These are phyloP conservation scores for Strobilomyces confusus DNA, from an alignment of 768 basidiomycete species.

Conservation along the genomic window DNA sequence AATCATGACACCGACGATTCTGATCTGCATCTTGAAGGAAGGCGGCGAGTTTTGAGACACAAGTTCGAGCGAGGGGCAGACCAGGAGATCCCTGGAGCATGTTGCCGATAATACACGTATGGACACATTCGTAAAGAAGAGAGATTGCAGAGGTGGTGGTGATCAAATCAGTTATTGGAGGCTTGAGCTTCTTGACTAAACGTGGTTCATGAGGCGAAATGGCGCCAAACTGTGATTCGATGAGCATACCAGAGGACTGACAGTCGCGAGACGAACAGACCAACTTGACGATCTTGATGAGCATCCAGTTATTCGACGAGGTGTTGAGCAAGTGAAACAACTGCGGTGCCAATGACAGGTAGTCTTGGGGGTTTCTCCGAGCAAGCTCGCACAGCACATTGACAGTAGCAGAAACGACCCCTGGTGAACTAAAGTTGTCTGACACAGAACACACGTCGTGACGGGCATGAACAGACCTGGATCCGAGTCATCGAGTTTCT, in stretches of 20 bases:
- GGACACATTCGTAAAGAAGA: constrained; percentile 95
- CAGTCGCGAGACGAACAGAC: constrained; percentile 40
- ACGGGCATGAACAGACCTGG: constrained; percentile 40
- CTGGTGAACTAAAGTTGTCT: constrained; percentile 35
- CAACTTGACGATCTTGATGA: constrained; percentile 97
- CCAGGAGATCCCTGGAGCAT: constrained; percentile 85
- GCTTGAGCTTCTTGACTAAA: constrained; percentile 89
- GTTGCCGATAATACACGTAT: constrained; percentile 95
- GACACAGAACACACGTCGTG: background rate
- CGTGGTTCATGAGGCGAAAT: constrained; percentile 90
- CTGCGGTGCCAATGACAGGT: constrained; percentile 84
- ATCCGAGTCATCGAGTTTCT: constrained; percentile 78
- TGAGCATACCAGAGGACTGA: background rate
- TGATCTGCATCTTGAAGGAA: constrained; percentile 94
- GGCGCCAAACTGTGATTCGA: constrained; percentile 72
- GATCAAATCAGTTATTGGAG: constrained; percentile 93
- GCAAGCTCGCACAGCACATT: constrained; percentile 94
- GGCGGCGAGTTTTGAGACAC: constrained; percentile 88
- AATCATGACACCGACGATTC: constrained; percentile 64
- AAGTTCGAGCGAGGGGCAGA: constrained; percentile 74
- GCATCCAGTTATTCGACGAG: constrained; percentile 98
- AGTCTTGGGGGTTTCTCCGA: constrained; percentile 71
- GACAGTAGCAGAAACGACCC: constrained; percentile 90
- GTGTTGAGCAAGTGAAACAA: constrained; percentile 90
- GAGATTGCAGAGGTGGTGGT: constrained; percentile 95